phyloP scores from a whole-genome alignment of 345 rosid species.

The Lenwebbia sp. region DNA sequence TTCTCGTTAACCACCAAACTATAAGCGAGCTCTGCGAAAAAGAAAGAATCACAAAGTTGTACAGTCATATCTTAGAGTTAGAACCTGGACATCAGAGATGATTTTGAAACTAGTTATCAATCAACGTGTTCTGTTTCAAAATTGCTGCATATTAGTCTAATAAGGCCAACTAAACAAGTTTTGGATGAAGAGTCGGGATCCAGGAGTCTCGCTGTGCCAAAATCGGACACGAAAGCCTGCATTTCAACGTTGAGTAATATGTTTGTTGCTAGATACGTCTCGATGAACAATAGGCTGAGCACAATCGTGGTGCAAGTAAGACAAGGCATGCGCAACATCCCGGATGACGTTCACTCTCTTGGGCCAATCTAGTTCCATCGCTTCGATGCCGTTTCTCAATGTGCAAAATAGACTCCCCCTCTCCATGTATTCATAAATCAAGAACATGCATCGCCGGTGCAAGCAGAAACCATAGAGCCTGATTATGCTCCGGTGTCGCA shows the following conservation, averaged over 20 bases:
- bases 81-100: neutral
- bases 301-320: slow-evolving; percentile 10
- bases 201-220: slow-evolving; percentile 5
- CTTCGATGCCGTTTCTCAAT: neutral
- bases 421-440: slow-evolving; percentile 1
- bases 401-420: neutral
- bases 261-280: slow-evolving; percentile 15
- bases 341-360: neutral
- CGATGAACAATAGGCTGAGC: slow-evolving; percentile 2
- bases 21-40: slow-evolving; percentile 13
- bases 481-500: slow-evolving; percentile 3
- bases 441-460: neutral
- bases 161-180: neutral
- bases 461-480: slow-evolving; percentile 1
- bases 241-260: slow-evolving; percentile 1
- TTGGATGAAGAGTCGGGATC: slow-evolving; percentile 4
- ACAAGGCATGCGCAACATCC: slow-evolving; percentile 2
- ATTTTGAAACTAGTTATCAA: neutral
- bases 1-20: slow-evolving; percentile 11
- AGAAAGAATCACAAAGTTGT: neutral
- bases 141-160: neutral
- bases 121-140: neutral
- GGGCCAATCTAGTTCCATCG: slow-evolving; percentile 3
- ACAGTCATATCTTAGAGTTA: neutral
- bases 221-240: slow-evolving; percentile 8